Conservation (phyloP, 176 grass and related monocot species). For the Stipa capillata region DNA sequence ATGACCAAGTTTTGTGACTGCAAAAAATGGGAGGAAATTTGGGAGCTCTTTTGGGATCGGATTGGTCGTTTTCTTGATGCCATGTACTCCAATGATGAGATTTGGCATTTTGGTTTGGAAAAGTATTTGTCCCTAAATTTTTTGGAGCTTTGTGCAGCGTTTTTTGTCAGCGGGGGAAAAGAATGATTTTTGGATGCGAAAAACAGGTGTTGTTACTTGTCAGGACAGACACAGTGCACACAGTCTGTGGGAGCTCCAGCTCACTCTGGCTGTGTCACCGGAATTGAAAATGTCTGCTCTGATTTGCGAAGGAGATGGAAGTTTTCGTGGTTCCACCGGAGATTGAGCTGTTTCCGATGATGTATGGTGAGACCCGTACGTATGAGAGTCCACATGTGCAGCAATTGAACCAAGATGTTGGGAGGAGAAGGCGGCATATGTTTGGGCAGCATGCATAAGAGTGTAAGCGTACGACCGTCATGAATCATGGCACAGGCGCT, state of each 20-base stretch:
- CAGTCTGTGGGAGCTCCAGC: background rate
- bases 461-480: no score
- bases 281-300: no score
- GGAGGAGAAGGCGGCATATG: no score
- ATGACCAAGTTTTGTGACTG: background rate
- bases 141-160: background rate
- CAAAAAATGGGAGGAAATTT: background rate
- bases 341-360: no score
- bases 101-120: slow-evolving; percentile 3
- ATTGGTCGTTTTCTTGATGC: slow-evolving; percentile 22
- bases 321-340: no score
- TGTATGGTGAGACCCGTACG: no score
- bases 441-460: no score
- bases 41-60: background rate
- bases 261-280: background rate
- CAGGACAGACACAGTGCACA: slow-evolving; percentile 2
- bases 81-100: no score
- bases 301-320: no score
- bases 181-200: background rate
- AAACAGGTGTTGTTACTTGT: background rate
- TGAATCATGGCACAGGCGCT: no score
- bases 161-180: background rate
- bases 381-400: no score
- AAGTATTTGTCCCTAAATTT: background rate
- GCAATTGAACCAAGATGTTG: no score